These are phyloP conservation scores for Pulveroboletus sp. DNA, from an alignment of 768 basidiomycete genomes.

Conservation along the genomic window DNA sequence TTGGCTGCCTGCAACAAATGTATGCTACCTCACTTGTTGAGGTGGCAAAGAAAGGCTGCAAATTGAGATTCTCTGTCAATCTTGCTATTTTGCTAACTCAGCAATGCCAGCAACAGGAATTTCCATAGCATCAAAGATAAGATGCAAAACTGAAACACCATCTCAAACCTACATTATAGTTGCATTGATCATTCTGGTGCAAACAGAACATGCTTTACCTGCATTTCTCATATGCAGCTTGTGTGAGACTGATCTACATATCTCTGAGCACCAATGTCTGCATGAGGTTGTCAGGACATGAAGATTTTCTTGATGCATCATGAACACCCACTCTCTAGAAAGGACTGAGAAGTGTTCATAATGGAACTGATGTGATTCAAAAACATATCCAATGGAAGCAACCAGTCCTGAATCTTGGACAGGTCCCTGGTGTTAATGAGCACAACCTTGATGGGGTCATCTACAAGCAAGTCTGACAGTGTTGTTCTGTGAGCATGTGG, in stretches of 20 bases:
- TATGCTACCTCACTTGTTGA: constrained; percentile 50
- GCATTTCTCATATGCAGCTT: constrained; percentile 77
- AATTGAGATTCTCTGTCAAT: constrained; percentile 88
- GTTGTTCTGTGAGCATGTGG: not conserved
- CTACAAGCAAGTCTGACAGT: constrained; percentile 54
- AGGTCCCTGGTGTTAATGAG: constrained; percentile 83
- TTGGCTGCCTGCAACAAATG: constrained; percentile 67
- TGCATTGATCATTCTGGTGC: not conserved
- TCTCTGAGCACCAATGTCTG: constrained; percentile 84
- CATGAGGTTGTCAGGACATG: not conserved
- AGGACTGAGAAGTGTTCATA: constrained; percentile 66
- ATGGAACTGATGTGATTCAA: constrained; percentile 87
- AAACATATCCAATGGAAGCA: constrained; percentile 46
- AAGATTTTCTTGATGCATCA: not conserved
- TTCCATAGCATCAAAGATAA: constrained; percentile 62
- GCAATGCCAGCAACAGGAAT: constrained; percentile 26
- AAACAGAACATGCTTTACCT: constrained; percentile 43
- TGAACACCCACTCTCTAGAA: constrained; percentile 53
- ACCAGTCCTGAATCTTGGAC: constrained; percentile 65
- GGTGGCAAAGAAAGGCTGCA: constrained; percentile 79
- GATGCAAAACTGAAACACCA: constrained; percentile 75
- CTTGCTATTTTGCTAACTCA: constrained; percentile 61
- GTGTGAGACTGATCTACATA: constrained; percentile 67
- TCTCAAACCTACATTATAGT: constrained; percentile 74
- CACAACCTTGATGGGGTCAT: constrained; percentile 56